Evolutionary conservation across 495 filamentous ascomycete species (phyloP).

Genomic region (Aspergillus funiculosus): DNA sequence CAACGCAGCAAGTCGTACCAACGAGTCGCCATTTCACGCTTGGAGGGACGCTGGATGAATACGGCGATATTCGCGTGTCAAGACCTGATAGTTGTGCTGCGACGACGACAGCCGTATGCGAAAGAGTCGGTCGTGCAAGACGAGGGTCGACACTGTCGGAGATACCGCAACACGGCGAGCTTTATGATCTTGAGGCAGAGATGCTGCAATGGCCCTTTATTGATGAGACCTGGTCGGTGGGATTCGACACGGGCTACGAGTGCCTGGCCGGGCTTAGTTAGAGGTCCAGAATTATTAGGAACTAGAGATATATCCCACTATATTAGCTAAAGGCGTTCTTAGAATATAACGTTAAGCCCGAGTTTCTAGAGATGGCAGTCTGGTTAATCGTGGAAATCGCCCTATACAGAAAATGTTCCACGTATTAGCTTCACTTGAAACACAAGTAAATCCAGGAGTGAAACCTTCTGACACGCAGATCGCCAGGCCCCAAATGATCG

Average conservation of each 20-base stretch:
- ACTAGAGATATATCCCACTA: no score
- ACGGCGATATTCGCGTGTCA: slow-evolving; percentile 36
- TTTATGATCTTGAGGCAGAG: slow-evolving; percentile 34
- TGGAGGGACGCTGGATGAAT: slow-evolving; percentile 38
- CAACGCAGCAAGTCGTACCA: slow-evolving; percentile 19
- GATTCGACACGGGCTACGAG: slow-evolving; percentile 37
- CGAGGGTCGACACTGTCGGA: not conserved
- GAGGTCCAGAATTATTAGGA: not conserved
- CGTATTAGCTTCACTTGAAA: no score
- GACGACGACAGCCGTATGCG: not conserved
- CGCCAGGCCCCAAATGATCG: no score
- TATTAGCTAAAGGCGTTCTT: no score
- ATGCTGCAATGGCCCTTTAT: slow-evolving; percentile 45
- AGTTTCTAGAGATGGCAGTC: no score
- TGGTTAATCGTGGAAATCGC: no score
- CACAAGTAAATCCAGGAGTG: no score
- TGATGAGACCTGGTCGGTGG: slow-evolving; percentile 38
- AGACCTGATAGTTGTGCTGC: slow-evolving; percentile 9
- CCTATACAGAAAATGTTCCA: no score
- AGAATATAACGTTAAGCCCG: no score
- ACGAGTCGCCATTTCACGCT: slow-evolving; percentile 31
- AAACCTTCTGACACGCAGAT: no score
- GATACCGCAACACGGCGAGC: slow-evolving; percentile 1
- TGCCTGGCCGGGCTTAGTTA: slow-evolving; percentile 15
- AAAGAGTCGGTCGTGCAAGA: not conserved